Base-by-base conservation (phyloP, 192 early-diverging fungal species). In the Glomus cerebriforme region DNA sequence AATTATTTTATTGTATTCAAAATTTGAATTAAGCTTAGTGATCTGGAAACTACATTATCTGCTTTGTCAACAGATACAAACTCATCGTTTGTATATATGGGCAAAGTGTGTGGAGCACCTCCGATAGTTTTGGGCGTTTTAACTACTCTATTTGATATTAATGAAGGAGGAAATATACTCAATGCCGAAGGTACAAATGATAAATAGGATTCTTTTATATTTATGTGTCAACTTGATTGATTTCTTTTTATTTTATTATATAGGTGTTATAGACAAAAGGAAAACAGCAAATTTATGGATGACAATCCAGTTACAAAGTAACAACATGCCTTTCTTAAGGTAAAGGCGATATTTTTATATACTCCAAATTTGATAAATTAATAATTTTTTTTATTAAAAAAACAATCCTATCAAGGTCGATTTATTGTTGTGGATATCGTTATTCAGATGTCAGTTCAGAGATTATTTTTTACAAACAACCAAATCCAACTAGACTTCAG, bases 381-480 rank as follows among this genome's bases (percentile, higher is more conserved):
- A 27, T 43, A 43, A 32, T 29, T 47, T 54, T 65, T 15, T 47
- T 10, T 66, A 35, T 17, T 31, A 63, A n/a, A n/a, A n/a, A n/a
- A n/a, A n/a, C n/a, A n/a, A n/a, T n/a, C 15, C 29, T 66, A 37
- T 70, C 13, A 59, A 81, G 80, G 39, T 77, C 75, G 9, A 66
- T 85, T 17, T 79, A 85, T 59, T 82, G 84, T 59, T 83, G 82
- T 67, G 84, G 84, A 13, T 83, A 77, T 72, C 70, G 81, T 27
- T 85, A 85, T 70, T 79, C 49, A 65, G 70, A 83, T 58, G 72
- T 85, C 31, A 85, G 84, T 69, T 81, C 81, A 17, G 87, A 90
- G 54, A 85, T 88, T 7, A 87, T 90, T 24, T 86, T 88, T 67
- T 90, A 87, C 67, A 84, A 87, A 58, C 89, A 88, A 59, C 89